Conservation (phyloP, 148 eudicot species). For the Rhododendron kiyosumense region DNA sequence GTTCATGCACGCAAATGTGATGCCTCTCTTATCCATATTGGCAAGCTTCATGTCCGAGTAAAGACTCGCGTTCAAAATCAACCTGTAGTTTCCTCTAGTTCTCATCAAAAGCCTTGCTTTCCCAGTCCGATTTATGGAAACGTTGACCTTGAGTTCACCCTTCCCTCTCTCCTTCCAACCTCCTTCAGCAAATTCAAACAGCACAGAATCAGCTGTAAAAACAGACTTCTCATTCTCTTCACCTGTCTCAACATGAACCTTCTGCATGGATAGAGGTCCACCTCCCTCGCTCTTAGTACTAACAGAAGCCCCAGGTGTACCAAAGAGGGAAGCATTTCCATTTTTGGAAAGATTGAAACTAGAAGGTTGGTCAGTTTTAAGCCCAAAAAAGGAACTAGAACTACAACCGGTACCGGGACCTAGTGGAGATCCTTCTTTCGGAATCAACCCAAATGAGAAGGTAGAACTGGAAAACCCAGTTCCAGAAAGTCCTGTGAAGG, state of each 20-base stretch:
- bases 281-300: conserved; percentile 46
- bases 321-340: conserved; percentile 56
- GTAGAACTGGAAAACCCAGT: conserved; percentile 77
- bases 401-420: conserved; percentile 19
- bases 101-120: conserved; percentile 93
- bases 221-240: conserved; percentile 84
- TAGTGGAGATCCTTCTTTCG: conserved; percentile 48
- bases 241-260: conserved; percentile 81
- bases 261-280: conserved; percentile 49
- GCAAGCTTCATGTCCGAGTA: conserved; percentile 90
- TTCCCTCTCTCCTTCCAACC: conserved; percentile 99
- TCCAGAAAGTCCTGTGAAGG: conserved; percentile 83
- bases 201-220: conserved; percentile 73
- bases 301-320: conserved; percentile 35
- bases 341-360: conserved; percentile 46
- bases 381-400: conserved; percentile 24
- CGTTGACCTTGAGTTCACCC: conserved; percentile 84
- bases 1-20: conserved; percentile 90
- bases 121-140: conserved; percentile 39
- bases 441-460: conserved; percentile 65
- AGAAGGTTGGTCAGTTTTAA: conserved; percentile 31
- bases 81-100: conserved; percentile 72
- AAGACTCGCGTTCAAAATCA: conserved; percentile 79
- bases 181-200: conserved; percentile 75
- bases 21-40: conserved; percentile 88